Conservation (phyloP, 176 grass and related monocot genomes). For the Carex kokanica region DNA sequence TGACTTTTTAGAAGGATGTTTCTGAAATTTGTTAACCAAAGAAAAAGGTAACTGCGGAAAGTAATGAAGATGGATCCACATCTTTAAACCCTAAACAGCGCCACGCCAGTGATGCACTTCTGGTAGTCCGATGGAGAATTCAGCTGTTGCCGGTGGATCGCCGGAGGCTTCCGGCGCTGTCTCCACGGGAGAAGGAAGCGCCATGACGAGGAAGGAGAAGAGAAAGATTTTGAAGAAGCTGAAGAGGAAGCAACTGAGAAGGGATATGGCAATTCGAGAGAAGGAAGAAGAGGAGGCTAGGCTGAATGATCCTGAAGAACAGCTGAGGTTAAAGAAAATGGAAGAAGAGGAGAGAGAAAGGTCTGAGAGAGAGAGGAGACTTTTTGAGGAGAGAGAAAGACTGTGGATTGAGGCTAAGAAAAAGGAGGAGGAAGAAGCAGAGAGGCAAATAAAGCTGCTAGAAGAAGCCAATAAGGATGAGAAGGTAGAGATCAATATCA, state of each 20-base stretch:
- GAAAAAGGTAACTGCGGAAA: neutral
- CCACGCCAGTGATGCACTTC: neutral
- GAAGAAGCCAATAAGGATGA: constrained; percentile 42
- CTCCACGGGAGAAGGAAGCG: neutral
- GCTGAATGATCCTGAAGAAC: constrained; percentile 58
- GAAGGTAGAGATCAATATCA: neutral
- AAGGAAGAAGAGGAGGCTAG: constrained; percentile 44
- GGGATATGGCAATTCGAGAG: constrained; percentile 46
- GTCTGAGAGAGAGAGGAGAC: constrained; percentile 45
- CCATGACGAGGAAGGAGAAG: constrained; percentile 51
- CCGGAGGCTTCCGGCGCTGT: neutral
- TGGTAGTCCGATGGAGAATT: constrained; percentile 12
- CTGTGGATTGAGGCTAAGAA: constrained; percentile 58
- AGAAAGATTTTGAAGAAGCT: constrained; percentile 62
- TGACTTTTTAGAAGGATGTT: too few species aligned
- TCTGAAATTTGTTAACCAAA: neutral
- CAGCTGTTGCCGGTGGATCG: constrained; percentile 15
- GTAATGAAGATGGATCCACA: neutral
- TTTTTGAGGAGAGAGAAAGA: constrained; percentile 74
- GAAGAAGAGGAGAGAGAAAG: constrained; percentile 52
- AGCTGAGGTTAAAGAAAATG: constrained; percentile 36
- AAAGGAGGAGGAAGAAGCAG: constrained; percentile 40
- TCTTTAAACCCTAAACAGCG: constrained; percentile 6
- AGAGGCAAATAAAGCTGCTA: constrained; percentile 22
- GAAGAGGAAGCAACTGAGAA: constrained; percentile 54